Base-by-base conservation (phyloP, 305 asterid genomes). In the Euphrasia arctica region DNA sequence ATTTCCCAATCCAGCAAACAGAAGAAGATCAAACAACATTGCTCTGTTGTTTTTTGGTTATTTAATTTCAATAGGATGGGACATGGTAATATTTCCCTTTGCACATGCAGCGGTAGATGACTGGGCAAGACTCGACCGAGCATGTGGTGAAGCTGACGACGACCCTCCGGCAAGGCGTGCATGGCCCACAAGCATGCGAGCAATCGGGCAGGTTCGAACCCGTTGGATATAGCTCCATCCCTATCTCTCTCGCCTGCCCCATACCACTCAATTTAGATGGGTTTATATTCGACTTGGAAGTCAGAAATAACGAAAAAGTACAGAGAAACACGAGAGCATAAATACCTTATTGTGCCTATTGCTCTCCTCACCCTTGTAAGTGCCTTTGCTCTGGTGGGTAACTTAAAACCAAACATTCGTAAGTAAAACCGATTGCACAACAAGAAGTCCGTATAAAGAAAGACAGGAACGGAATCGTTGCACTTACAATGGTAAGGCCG, bases 151-250 rank as follows among this genome's bases (percentile, higher is more conserved):
- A 85, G 83, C 96, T 85, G 36, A 91, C 86, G 79, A 83, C 85
- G 15, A 91, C 98, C 64, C 96, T 86, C 78, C 76, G 84, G 82
- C 98, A 91, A 29, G 96, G 98, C 47, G 62, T 65, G 71, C 98
- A 91, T 1, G 95, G 66, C 2, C 96, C 98, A 13, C 98, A 91
- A 4, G 98, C 96, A 71, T 91, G 96, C 2, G 86, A 74, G 64
- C 98, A 91, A 54, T 89, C 96, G 2, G 98, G 98, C 56, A 89
- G 76, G 76, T 88, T 86, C 57, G 98, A 91, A 62, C 98, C 98
- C 51, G 88, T 91, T 52, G 95, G 96, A 59, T 82, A 83, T 28
- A 86, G 68, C 77, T 83, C 95, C 92, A 88, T 88, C 57, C 86
- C 90, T 57, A 76, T 65, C 60, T 48, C 75, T 58, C 27, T 3